Conservation (phyloP, 2,329 filamentous ascomycete genomes). For the Claviceps sp. region DNA sequence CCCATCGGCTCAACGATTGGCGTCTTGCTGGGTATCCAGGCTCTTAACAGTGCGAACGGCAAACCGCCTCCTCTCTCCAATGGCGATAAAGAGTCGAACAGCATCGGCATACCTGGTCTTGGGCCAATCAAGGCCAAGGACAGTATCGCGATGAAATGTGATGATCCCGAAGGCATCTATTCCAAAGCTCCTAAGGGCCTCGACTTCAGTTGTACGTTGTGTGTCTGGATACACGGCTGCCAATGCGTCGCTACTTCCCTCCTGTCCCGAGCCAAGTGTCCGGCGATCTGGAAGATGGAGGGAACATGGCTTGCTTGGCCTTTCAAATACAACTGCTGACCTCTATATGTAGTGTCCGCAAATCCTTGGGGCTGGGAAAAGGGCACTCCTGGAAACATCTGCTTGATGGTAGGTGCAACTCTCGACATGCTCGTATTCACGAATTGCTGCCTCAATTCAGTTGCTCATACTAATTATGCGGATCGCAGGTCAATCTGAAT, state of each 20-base stretch:
- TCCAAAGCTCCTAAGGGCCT: conserved; percentile 26
- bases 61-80: conserved; percentile 28
- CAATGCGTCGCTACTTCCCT: too few relatives aligned
- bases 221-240: not conserved
- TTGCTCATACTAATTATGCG: not conserved
- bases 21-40: conserved; percentile 34
- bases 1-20: conserved; percentile 36
- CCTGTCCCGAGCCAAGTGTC: not conserved
- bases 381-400: conserved; percentile 26
- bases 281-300: too few relatives aligned
- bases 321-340: not conserved
- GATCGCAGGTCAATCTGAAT: conserved; percentile 3
- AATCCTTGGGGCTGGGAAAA: conserved; percentile 38
- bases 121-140: conserved; percentile 17
- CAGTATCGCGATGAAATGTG: conserved; percentile 25
- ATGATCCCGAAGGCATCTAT: conserved; percentile 30
- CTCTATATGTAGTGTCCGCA: conserved; percentile 33
- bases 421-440: too few relatives aligned
- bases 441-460: not conserved
- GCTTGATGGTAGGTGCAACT: conserved; percentile 32
- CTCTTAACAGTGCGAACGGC: conserved; percentile 27
- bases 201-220: conserved; percentile 32
- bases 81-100: conserved; percentile 8
- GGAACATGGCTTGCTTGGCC: not conserved
- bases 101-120: conserved; percentile 4